Evolutionary conservation across 139 green algal species (phyloP).

Genomic region (Coccomyxa sp.): DNA sequence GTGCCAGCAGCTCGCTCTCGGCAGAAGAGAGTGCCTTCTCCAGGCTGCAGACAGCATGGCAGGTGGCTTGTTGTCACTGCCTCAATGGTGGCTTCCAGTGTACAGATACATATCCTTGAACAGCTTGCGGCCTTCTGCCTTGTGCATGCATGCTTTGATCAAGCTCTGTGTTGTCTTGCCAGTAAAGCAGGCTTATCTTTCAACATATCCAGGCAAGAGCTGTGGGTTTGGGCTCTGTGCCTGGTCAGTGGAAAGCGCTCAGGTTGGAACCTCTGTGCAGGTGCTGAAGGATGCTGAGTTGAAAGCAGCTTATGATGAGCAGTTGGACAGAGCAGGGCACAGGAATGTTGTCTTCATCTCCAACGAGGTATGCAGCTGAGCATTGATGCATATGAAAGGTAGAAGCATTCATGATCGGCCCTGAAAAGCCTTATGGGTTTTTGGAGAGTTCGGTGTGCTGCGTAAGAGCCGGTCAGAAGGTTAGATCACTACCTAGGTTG

Average conservation of each 20-base stretch:
- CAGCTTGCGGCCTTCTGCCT: neutral
- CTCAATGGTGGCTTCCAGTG: no score
- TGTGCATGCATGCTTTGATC: neutral
- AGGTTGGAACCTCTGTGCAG: no score
- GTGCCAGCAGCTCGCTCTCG: neutral
- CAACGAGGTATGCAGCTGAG: neutral
- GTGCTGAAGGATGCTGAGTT: neutral
- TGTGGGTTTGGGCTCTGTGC: no score
- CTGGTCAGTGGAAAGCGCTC: no score
- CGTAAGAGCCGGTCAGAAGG: neutral
- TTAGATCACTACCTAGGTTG: neutral
- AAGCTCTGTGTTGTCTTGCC: neutral
- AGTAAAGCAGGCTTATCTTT: no score
- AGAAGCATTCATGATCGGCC: neutral
- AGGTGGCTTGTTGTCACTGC: no score
- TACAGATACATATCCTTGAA: neutral
- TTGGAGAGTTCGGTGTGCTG: neutral
- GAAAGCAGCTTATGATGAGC: neutral
- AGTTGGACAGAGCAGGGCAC: neutral
- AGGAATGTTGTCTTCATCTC: neutral
- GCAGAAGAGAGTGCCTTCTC: neutral
- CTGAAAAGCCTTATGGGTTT: neutral
- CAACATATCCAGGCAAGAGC: no score
- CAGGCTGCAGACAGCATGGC: neutral
- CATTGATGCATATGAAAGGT: neutral